These are phyloP conservation scores for Leccinum barrowsii DNA, from an alignment of 768 basidiomycete genomes.

Conservation along the genomic window DNA sequence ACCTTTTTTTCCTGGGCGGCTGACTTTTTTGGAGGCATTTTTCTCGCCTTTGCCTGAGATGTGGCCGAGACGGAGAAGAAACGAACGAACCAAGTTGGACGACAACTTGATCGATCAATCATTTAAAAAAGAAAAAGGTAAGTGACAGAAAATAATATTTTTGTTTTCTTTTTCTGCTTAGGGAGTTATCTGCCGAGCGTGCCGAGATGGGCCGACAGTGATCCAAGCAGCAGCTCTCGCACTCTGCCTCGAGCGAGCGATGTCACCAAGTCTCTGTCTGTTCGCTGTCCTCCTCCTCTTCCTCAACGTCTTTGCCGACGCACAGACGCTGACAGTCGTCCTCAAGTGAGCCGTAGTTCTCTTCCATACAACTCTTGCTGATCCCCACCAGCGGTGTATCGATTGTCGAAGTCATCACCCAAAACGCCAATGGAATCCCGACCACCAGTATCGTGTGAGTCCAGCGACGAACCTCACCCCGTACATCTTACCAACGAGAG, in stretches of 20 bases:
- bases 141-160: not conserved
- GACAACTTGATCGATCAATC: slow-evolving; percentile 31
- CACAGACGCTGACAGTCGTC: slow-evolving; percentile 48
- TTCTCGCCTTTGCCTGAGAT: slow-evolving; percentile 46
- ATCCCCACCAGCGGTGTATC: slow-evolving; percentile 43
- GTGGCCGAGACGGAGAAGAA: slow-evolving; percentile 38
- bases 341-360: slow-evolving; percentile 41
- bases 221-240: not conserved
- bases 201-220: slow-evolving; percentile 10
- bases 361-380: slow-evolving; percentile 6
- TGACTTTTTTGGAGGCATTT: slow-evolving; percentile 92
- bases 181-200: slow-evolving; percentile 21
- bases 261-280: slow-evolving; percentile 12
- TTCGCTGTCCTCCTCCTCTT: slow-evolving; percentile 17
- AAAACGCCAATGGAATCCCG: slow-evolving; percentile 37
- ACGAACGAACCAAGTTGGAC: slow-evolving; percentile 10
- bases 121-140: slow-evolving; percentile 9
- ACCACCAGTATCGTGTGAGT: slow-evolving; percentile 45
- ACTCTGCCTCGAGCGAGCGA: slow-evolving; percentile 7
- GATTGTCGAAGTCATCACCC: slow-evolving; percentile 47
- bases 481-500: slow-evolving; percentile 6
- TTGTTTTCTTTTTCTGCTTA: not conserved
- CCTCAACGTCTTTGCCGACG: slow-evolving; percentile 21
- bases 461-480: not conserved
- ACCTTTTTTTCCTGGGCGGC: slow-evolving; percentile 74